Evolutionary conservation across 345 rosid species (phyloP), one percentile per base, ranked within the genome.

Genomic region (Clausena lansium): DNA sequence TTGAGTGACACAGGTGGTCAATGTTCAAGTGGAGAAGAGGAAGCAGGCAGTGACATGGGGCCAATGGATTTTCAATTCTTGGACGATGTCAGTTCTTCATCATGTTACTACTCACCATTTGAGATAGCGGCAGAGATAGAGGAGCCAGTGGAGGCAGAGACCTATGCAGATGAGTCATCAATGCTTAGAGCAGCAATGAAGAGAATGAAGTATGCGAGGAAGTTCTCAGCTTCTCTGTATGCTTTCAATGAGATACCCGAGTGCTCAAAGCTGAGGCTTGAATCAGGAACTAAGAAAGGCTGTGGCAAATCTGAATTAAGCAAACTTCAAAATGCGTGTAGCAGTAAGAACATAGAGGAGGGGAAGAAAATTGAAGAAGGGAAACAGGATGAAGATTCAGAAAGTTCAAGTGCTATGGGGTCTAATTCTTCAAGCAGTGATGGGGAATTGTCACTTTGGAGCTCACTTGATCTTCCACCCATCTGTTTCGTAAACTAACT

Each of bases 391-490:
- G 80, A 77, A 30, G 68, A 72, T 64, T 78, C 60, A 13, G 78
- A 76, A 36, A 79, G 77, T 55, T 73, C 83, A 9, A 36, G 17
- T 25, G 78, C 73, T 38, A 69, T 67, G 61, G 78, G 25, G 36
- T 67, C 76, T 57, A 79, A 76, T 70, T 45, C 50, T 45, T 4
- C 50, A 13, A 45, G 17, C 50, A 13, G 50, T 3, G 90, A 85
- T 38, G 87, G 85, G 15, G 95, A 88, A 78, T 71, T 79, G 50
- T 79, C 78, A 25, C 79, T 89, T 25, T 91, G 95, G 89, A 89
- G 87, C 87, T 83, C 91, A 30, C 92, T 91, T 69, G 93, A 88
- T 83, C 93, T 88, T 11, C 92, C 86, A 35, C 87, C 91, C 19
- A 87, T 91, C 74, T 89, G 95, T 78, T 86, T 73, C 65, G 90